Evolutionary conservation across 2,329 filamentous ascomycete species (phyloP).

Genomic region (Aureobasidium sp.): DNA sequence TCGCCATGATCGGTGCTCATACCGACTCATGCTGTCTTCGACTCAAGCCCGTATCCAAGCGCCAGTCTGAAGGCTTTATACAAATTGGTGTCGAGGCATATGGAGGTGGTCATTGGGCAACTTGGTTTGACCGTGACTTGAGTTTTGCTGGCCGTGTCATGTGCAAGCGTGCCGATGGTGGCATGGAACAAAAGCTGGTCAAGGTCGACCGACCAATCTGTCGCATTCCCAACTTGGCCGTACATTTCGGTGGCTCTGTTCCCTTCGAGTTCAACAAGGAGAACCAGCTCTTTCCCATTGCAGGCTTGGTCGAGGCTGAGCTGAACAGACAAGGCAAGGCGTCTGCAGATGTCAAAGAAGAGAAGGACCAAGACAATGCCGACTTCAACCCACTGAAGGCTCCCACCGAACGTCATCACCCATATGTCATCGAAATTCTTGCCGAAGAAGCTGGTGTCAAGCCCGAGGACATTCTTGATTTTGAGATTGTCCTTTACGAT

Average conservation of each 20-base stretch:
- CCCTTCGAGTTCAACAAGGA: conserved; percentile 96
- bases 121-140: conserved; percentile 94
- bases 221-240: conserved; percentile 85
- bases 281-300: conserved; percentile 88
- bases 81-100: conserved; percentile 97
- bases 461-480: conserved; percentile 73
- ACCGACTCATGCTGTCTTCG: conserved; percentile 90
- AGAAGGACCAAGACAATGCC: conserved; percentile 31
- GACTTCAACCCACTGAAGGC: conserved; percentile 70
- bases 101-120: conserved; percentile 94
- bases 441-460: conserved; percentile 68
- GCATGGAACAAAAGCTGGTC: conserved; percentile 75
- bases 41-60: conserved; percentile 91
- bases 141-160: conserved; percentile 84
- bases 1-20: conserved; percentile 89
- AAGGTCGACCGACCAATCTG: conserved; percentile 87
- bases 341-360: conserved; percentile 42
- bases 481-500: conserved; percentile 95
- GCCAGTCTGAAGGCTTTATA: conserved; percentile 75
- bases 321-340: conserved; percentile 65
- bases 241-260: conserved; percentile 81
- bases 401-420: conserved; percentile 78
- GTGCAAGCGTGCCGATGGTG: conserved; percentile 63
- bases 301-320: conserved; percentile 78
- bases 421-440: conserved; percentile 77